Base-by-base conservation (phyloP, 345 rosid species). In the Noccaea caerulescens region DNA sequence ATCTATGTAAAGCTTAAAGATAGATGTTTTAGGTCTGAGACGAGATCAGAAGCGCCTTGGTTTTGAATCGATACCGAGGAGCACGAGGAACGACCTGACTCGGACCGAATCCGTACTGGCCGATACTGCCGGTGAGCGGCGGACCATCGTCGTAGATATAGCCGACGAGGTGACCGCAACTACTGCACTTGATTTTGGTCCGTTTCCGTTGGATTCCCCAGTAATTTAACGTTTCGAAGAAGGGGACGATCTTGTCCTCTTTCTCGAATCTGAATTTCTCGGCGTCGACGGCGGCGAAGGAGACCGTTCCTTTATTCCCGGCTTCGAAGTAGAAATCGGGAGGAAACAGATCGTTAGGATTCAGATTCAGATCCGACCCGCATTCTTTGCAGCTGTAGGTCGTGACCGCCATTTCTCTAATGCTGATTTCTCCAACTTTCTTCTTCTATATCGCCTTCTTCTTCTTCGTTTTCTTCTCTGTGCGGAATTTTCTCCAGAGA, bases 91-190 rank as follows among this genome's bases (percentile, higher is more conserved):
- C 64, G 34, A 79, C 97, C 72, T 90, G 97, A 69, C 98, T 90
- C 18, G 98, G 96, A 3, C 93, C 98, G 45, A 93, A 77, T 43
- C 85, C 90, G 55, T 64, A 84, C 79, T 88, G 97, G 4, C 97
- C 92, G 0, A 90, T 73, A 30, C 86, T 77, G 12, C 84, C 68
- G 30, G 87, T 84, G 14, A 82, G 73, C 1, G 96, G 97, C 20
- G 93, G 93, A 27, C 98, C 97, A 16, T 93, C 97, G 65, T 93
- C 97, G 80, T 93, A 90, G 53, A 93, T 66, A 63, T 87, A 64
- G 12, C 96, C 91, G 58, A 88, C 58, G 43, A 83, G 82, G 34
- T 70, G 67, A 0, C 82, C 86, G 37, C 98, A 93, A 59, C 80
- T 62, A 59, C 64, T 77, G 72, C 98, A 91, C 51, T 80, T 73